Evolutionary conservation across 768 basidiomycete species (phyloP), one percentile per base, ranked within the genome.

Genomic region (Hortiboletus campestris): DNA sequence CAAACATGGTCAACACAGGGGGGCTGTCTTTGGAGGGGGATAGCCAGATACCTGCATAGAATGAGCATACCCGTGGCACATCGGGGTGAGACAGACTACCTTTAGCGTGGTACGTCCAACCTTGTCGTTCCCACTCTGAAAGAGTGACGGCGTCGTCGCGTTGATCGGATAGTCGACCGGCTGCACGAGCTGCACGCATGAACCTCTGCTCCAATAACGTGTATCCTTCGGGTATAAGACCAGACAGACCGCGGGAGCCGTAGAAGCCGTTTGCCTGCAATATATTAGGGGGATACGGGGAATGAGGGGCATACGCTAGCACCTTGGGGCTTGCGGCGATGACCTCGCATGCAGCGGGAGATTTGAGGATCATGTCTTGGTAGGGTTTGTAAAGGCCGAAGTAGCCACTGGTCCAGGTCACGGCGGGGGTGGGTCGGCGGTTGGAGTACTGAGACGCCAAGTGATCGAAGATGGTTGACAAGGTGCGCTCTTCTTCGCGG

Each of bases 51-150:
- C 94, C 93, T 94, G 55, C 51, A 25, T 1, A 25, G 32, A 1
- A 29, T 68, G 45, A 49, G 55, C 13, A 39, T 29, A 19, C 11
- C 29, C 28, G 12, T 7, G n/a, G 31, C 12, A 36, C 32, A 32
- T 12, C 9, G 45, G 55, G 19, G 42, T 25, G 19, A 12, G 42
- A 34, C 19, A 12, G 40, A 20, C 10, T 58, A 96, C 95, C 97
- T 80, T 99, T 99, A 25, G 97, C 91, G 66, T 99, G 97, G 74
- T 99, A 99, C 1, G 97, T 98, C 97, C 97, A 99, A 4, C 88
- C 92, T 22, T 79, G 75, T 60, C 81, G 82, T 66, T 85, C 81
- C 97, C 97, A 99, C 71, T 99, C 96, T 55, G 76, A 80, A 57
- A 99, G 76, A 51, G 84, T 77, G 22, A 99, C 80, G 0, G 84